Conservation (phyloP, 2,329 filamentous ascomycete species). For the Colletotrichum australisinense region DNA sequence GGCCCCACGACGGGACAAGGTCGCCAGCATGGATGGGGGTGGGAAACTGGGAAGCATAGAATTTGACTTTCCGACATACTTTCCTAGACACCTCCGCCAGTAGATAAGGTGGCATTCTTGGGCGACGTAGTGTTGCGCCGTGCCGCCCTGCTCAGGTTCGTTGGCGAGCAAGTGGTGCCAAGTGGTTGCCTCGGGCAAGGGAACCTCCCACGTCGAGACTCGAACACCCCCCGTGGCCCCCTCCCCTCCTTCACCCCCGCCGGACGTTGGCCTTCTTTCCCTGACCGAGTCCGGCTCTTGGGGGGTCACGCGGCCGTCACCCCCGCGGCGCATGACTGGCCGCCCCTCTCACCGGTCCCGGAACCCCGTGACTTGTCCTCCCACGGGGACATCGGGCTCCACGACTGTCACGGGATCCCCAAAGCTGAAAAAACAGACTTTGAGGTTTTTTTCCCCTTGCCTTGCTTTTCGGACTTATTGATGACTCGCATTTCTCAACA, state of each 20-base stretch:
- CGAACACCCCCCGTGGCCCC: background rate
- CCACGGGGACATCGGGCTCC: conserved; percentile 8
- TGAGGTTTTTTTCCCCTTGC: background rate
- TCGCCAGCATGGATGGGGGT: background rate
- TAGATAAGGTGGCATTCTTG: conserved; percentile 2
- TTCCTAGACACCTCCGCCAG: conserved; percentile 14
- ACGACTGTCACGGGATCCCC: conserved; percentile 19
- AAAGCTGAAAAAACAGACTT: background rate
- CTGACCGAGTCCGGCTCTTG: conserved; percentile 32
- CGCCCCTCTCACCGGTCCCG: conserved; percentile 32
- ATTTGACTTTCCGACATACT: conserved; percentile 21
- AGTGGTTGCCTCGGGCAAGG: background rate
- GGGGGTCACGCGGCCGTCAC: conserved; percentile 30
- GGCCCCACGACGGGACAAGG: background rate
- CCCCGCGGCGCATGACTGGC: conserved; percentile 33
- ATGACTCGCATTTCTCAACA: conserved; percentile 4
- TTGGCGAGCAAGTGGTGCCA: conserved; percentile 3
- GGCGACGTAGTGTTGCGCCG: background rate
- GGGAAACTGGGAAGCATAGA: background rate
- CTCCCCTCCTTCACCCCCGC: background rate
- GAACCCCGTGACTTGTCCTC: conserved; percentile 17
- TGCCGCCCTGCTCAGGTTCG: background rate
- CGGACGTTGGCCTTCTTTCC: background rate
- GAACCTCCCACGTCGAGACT: background rate
- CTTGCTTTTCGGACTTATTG: background rate